phyloP scores from a whole-genome alignment of 1,139 yeast species.

The Williopsis jadinii region DNA sequence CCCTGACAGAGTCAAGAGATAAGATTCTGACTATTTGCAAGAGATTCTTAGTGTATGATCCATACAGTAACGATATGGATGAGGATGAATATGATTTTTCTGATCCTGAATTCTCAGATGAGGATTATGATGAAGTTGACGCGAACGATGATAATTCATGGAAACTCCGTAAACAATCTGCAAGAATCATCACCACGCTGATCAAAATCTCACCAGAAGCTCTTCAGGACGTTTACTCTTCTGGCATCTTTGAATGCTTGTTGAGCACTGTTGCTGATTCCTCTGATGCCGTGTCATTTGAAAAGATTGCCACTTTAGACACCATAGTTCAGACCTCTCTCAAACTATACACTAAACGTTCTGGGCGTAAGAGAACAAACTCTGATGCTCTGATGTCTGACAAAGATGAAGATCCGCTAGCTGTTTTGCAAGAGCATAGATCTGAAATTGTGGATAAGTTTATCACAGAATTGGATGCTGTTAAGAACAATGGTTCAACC shows the following conservation, averaged over 20 bases:
- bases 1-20: constrained; percentile 23
- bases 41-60: constrained; percentile 48
- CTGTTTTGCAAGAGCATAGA: constrained; percentile 15
- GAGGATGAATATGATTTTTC: constrained; percentile 24
- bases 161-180: constrained; percentile 57
- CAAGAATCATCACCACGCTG: constrained; percentile 37
- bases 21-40: constrained; percentile 31
- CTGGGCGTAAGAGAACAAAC: constrained; percentile 24
- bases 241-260: constrained; percentile 23
- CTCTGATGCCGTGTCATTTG: constrained; percentile 32
- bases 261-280: constrained; percentile 29
- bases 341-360: constrained; percentile 20
- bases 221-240: constrained; percentile 13
- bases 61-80: constrained; percentile 34
- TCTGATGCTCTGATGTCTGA: constrained; percentile 29
- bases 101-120: constrained; percentile 25
- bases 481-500: constrained; percentile 15
- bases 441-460: constrained; percentile 16
- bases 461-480: constrained; percentile 15
- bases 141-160: constrained; percentile 36
- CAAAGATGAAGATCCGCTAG: constrained; percentile 15
- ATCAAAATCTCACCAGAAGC: constrained; percentile 29
- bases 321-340: constrained; percentile 24
- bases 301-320: constrained; percentile 26
- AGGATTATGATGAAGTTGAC: constrained; percentile 23